Evolutionary conservation across 495 filamentous ascomycete species (phyloP).

Genomic region (Neurospora tetrasperma): DNA sequence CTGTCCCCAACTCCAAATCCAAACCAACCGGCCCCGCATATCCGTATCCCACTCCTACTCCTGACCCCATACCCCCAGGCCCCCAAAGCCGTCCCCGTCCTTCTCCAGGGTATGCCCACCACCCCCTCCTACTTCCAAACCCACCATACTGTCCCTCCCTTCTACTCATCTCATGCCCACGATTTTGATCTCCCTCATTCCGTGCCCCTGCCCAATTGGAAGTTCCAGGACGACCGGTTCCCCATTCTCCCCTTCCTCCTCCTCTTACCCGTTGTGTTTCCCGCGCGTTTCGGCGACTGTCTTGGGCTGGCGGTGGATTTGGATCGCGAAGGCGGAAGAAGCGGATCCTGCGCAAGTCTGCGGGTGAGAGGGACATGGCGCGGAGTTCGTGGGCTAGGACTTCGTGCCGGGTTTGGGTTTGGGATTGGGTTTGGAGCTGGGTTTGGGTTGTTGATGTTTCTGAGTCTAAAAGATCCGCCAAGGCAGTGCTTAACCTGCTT

Average conservation of each 20-base stretch:
- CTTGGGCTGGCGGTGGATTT: background rate
- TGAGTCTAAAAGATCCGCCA: background rate
- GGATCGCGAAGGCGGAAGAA: background rate
- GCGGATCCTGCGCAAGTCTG: background rate
- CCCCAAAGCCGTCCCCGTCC: background rate
- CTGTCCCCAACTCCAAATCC: background rate
- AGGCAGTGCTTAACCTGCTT: accelerated
- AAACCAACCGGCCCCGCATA: no score
- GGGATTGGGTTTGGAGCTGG: background rate
- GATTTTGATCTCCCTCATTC: no score
- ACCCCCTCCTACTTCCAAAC: background rate
- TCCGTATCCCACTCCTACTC: no score
- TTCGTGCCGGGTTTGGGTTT: background rate
- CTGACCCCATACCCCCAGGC: background rate
- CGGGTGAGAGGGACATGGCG: background rate
- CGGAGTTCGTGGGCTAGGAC: background rate
- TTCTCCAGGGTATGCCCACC: background rate
- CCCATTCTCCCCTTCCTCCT: background rate
- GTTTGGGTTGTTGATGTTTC: no score
- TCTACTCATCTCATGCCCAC: no score
- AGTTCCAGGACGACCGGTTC: background rate
- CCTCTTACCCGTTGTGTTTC: background rate
- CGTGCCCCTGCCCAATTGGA: no score
- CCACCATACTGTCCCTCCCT: background rate
- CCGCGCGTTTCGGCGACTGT: background rate